Percentiles rank a stretch among this genome's conserved stretches.
phyloP scores from a whole-genome alignment of 768 basidiomycete genomes.

The Pleurotus sapidus region DNA sequence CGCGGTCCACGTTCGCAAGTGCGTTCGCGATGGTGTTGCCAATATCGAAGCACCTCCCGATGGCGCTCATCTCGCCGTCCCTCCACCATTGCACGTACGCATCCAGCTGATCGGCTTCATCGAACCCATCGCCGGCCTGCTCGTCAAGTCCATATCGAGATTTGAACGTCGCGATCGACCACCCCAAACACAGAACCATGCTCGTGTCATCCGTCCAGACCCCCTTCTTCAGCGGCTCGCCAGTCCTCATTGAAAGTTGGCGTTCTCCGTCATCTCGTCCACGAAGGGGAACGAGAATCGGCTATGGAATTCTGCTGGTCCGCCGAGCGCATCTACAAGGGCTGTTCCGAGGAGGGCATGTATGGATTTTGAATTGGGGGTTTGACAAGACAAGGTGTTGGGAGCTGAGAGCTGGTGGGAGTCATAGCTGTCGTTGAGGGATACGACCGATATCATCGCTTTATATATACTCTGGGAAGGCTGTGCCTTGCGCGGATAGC shows the following conservation, averaged over 20 bases:
- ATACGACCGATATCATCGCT: neutral
- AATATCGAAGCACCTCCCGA: conserved; percentile 37
- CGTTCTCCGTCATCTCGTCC: conserved; percentile 33
- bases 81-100: conserved; percentile 31
- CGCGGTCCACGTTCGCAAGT: conserved; percentile 19
- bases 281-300: conserved; percentile 36
- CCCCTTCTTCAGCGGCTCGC: conserved; percentile 18
- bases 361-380: conserved; percentile 35
- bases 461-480: too few relatives aligned
- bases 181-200: conserved; percentile 43
- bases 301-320: conserved; percentile 36
- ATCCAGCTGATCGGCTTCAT: conserved; percentile 31
- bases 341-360: conserved; percentile 37
- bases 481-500: too few relatives aligned
- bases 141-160: conserved; percentile 24
- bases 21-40: conserved; percentile 32
- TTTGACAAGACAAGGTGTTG: neutral
- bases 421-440: neutral
- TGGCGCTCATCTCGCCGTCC: conserved; percentile 29
- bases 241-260: conserved; percentile 29
- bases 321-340: conserved; percentile 44
- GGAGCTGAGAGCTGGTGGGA: neutral
- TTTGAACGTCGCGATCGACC: conserved; percentile 31
- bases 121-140: conserved; percentile 21
- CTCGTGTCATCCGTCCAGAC: conserved; percentile 50